phyloP scores from a whole-genome alignment of 768 basidiomycete genomes.

The Lactifluus hygrophoroides region DNA sequence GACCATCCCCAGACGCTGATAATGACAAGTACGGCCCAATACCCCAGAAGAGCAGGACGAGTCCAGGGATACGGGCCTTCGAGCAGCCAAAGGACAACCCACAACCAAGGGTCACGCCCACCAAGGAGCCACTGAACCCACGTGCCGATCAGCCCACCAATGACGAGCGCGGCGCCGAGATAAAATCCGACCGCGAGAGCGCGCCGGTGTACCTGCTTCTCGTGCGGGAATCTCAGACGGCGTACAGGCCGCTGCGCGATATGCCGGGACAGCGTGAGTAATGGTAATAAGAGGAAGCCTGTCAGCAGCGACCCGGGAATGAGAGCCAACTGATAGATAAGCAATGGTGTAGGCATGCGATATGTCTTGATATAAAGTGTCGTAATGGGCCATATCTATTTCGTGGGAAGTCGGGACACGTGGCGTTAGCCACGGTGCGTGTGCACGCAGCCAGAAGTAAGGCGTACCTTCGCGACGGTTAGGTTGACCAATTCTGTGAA shows the following conservation, averaged over 20 bases:
- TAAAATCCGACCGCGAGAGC: slow-evolving; percentile 84
- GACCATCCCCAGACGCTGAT: slow-evolving; percentile 95
- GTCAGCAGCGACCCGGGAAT: slow-evolving; percentile 86
- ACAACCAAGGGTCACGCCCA: slow-evolving; percentile 81
- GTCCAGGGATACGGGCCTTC: slow-evolving; percentile 74
- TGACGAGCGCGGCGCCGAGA: slow-evolving; percentile 61
- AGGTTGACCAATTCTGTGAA: slow-evolving; percentile 82
- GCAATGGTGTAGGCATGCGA: slow-evolving; percentile 83
- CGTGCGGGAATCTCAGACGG: slow-evolving; percentile 73
- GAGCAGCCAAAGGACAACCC: slow-evolving; percentile 70
- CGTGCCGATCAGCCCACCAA: slow-evolving; percentile 75
- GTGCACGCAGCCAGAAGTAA: neutral
- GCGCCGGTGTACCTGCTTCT: slow-evolving; percentile 74
- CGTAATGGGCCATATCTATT: slow-evolving; percentile 68
- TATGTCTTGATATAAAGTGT: slow-evolving; percentile 87
- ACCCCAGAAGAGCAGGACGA: slow-evolving; percentile 64
- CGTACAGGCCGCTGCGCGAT: slow-evolving; percentile 80
- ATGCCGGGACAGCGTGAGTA: slow-evolving; percentile 85
- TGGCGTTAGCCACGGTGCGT: neutral
- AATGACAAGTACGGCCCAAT: slow-evolving; percentile 75
- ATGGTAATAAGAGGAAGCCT: slow-evolving; percentile 91
- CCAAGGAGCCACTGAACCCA: slow-evolving; percentile 88
- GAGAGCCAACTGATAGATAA: slow-evolving; percentile 86
- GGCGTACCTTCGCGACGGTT: slow-evolving; percentile 69
- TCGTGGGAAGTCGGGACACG: neutral